Evolutionary conservation across 768 basidiomycete genomes (phyloP).

Genomic region (Leccinum barrowsii): DNA sequence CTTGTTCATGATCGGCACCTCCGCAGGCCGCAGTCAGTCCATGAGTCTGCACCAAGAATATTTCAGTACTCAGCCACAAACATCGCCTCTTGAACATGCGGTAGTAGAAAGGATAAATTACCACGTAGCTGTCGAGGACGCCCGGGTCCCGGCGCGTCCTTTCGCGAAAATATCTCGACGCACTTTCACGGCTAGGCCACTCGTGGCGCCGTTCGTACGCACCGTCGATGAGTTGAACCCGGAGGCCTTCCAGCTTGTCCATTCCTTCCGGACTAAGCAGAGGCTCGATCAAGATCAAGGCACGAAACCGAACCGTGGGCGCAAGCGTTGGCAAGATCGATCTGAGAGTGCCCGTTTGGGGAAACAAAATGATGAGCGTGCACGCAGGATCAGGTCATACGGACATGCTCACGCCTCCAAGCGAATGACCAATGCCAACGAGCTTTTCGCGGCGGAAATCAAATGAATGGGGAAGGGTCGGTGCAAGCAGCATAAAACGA

Average conservation of each 20-base stretch:
- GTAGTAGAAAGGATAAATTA: conserved; percentile 28
- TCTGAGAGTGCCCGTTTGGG: conserved; percentile 29
- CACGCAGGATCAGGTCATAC: conserved; percentile 12
- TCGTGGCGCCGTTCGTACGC: conserved; percentile 49
- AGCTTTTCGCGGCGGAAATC: conserved; percentile 50
- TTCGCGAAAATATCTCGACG: conserved; percentile 35
- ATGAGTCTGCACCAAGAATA: conserved; percentile 35
- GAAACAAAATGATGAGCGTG: not conserved
- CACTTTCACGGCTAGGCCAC: conserved; percentile 48
- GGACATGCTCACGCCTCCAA: conserved; percentile 64
- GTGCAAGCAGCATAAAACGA: conserved; percentile 48
- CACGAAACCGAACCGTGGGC: conserved; percentile 44
- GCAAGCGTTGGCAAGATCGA: conserved; percentile 49
- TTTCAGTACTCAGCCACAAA: not conserved
- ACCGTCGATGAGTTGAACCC: conserved; percentile 39
- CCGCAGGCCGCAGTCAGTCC: conserved; percentile 40
- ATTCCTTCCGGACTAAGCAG: conserved; percentile 53
- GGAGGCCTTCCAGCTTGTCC: conserved; percentile 39
- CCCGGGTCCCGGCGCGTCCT: conserved; percentile 49
- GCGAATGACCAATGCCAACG: conserved; percentile 65
- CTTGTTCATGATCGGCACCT: conserved; percentile 24
- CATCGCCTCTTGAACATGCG: not conserved
- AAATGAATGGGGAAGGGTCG: conserved; percentile 36
- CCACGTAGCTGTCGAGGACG: conserved; percentile 52
- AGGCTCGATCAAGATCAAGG: conserved; percentile 61